Percentiles rank a stretch among this genome's conserved stretches.
These are phyloP conservation scores for Hypoxylon sp. DNA, from an alignment of 2,329 filamentous ascomycete species.

Conservation along the genomic window DNA sequence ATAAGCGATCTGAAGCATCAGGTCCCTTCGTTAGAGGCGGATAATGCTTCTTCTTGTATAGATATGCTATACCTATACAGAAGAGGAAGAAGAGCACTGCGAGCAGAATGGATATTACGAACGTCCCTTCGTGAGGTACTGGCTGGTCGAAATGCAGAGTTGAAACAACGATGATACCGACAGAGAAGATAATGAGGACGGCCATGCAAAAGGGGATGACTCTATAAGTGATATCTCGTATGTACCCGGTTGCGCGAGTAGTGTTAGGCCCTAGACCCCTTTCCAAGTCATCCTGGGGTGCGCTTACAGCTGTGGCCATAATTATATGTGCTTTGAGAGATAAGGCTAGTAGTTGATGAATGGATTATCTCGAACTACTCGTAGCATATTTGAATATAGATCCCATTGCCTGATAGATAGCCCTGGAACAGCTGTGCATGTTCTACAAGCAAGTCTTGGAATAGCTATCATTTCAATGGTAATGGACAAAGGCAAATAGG, in stretches of 20 bases:
- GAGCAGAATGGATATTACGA: constrained; percentile 43
- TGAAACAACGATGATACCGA: constrained; percentile 42
- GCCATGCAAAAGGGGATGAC: constrained; percentile 44
- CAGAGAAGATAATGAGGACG: constrained; percentile 44
- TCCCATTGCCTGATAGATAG: neutral
- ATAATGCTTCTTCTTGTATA: constrained; percentile 37
- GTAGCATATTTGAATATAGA: constrained; percentile 30
- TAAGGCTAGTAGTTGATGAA: constrained; percentile 2
- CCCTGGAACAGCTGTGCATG: constrained; percentile 29
- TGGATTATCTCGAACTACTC: neutral
- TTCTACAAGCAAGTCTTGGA: constrained; percentile 30
- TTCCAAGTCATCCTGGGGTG: constrained; percentile 35
- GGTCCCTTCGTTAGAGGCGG: constrained; percentile 22
- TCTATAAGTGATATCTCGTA: constrained; percentile 46
- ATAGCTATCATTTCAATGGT: constrained; percentile 8
- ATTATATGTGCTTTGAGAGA: constrained; percentile 10
- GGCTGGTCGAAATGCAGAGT: constrained; percentile 42
- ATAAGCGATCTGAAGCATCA: constrained; percentile 17
- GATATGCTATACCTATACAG: constrained; percentile 35
- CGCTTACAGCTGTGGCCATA: constrained; percentile 33
- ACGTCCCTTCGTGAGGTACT: constrained; percentile 37
- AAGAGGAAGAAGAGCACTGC: constrained; percentile 42
- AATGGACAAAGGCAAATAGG: constrained; percentile 20
- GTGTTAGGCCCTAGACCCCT: constrained; percentile 11
- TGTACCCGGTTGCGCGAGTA: constrained; percentile 16